Base-by-base conservation (phyloP, 495 filamentous ascomycete genomes). In the Tuber borchii region DNA sequence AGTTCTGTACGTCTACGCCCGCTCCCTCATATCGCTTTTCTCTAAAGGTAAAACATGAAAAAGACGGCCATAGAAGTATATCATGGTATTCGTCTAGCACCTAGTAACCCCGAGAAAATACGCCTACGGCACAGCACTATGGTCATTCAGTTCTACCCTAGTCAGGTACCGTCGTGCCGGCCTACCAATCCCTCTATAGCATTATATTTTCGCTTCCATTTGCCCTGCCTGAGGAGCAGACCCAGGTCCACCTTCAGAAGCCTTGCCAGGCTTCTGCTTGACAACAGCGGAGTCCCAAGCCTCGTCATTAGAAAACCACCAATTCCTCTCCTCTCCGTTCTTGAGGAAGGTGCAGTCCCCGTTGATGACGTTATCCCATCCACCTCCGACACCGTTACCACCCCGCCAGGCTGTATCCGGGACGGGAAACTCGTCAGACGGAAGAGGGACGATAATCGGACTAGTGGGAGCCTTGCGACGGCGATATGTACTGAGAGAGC, bases 311-410 rank as follows among this genome's bases (percentile, higher is more conserved):
- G 72, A 74, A 76, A 83, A 83, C 75, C 81, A 81, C 82, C 82
- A 83, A 73, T 83, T 83, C 72, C 95, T 87, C 85, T 98, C 95
- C 78, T 93, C 93, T 8, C 95, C 95, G 61, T 86, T 86, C 43
- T 86, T 87, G 81, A 99, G 83, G 85, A 92, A 93, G 71, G 87
- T 88, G 80, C 94, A 97, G 83, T 97, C 93, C 16, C 93, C 91
- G 85, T 97, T 94, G 72, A 87, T 75, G 71, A 89, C 86, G 82
- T 91, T 92, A 34, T 90, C 87, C 95, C 95, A 99, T 19, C 91
- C 92, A 74, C 93, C 93, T 6, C 86, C 86, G 69, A 97, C 90
- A 12, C 91, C 93, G n/a, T 86, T 88, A 0, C 89, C 90, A 70
- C 82, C 84, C 78, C 85, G 86, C 92, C 91, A 94, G 20, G 84